phyloP scores from a whole-genome alignment of 2,329 filamentous ascomycete genomes.

The Ceratocystis smalleyi region DNA sequence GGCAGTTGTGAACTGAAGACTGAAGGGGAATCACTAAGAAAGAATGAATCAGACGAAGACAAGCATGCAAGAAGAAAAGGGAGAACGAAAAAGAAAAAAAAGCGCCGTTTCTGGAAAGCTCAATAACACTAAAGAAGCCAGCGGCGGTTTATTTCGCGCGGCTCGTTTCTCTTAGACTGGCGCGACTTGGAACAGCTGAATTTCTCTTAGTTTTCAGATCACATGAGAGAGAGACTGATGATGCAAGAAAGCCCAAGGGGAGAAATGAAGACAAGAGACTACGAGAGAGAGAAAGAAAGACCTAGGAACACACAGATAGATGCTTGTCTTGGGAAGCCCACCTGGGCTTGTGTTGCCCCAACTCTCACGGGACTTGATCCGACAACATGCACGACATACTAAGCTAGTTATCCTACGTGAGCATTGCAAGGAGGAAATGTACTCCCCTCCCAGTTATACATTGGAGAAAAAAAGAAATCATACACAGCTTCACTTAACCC shows the following conservation, averaged over 20 bases:
- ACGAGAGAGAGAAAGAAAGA: too few species aligned
- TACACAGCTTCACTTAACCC: background rate
- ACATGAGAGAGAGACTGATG: background rate
- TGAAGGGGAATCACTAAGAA: background rate
- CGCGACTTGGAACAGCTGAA: background rate
- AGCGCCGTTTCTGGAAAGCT: background rate
- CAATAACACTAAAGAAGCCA: background rate
- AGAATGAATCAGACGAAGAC: background rate
- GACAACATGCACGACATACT: too few species aligned
- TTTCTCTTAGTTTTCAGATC: background rate
- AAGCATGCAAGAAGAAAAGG: background rate
- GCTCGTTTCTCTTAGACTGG: background rate
- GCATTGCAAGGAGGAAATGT: too few species aligned
- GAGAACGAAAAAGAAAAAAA: background rate
- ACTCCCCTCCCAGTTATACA: too few species aligned
- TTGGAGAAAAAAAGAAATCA: background rate
- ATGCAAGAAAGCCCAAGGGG: background rate
- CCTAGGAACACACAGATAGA: too few species aligned
- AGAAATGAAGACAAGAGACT: background rate
- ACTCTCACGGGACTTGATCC: too few species aligned
- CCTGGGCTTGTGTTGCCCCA: too few species aligned
- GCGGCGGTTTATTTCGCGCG: background rate
- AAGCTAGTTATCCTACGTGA: too few species aligned
- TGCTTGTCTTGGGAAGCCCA: too few species aligned
- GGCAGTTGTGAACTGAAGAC: too few species aligned